Conservation (phyloP, 148 eudicot genomes). For the Camellia sinensis region DNA sequence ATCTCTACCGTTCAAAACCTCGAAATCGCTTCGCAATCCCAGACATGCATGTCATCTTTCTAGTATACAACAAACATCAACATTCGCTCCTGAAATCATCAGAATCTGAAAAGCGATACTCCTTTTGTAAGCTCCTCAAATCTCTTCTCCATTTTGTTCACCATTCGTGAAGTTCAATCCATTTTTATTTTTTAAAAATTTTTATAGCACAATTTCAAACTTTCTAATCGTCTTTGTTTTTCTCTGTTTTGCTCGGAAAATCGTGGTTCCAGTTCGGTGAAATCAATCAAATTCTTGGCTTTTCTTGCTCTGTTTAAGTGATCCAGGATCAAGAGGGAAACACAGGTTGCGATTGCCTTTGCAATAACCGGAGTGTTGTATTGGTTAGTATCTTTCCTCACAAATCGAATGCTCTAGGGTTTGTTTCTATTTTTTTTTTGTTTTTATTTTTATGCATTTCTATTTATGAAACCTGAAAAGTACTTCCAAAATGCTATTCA, state of each 20-base stretch:
- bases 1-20: background rate
- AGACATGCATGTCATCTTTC: background rate
- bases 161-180: background rate
- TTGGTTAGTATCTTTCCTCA: slow-evolving; percentile 8
- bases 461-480: too few species aligned
- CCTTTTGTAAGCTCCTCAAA: slow-evolving; percentile 2
- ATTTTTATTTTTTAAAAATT: too few species aligned
- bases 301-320: slow-evolving; percentile 2
- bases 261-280: slow-evolving; percentile 14
- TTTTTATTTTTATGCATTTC: background rate
- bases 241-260: background rate
- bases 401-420: background rate
- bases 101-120: slow-evolving; percentile 7
- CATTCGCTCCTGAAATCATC: background rate
- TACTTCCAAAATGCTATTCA: too few species aligned
- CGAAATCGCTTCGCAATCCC: background rate
- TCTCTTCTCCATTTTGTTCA: slow-evolving; percentile 2
- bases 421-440: background rate
- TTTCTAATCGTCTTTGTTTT: background rate
- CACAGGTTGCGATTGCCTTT: slow-evolving; percentile 7
- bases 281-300: slow-evolving; percentile 1
- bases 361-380: background rate
- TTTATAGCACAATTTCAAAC: background rate
- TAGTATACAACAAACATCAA: background rate
- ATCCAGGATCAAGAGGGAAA: background rate